Conservation (phyloP, 805 yeast genomes). For the Nadsonia fulvescens region DNA sequence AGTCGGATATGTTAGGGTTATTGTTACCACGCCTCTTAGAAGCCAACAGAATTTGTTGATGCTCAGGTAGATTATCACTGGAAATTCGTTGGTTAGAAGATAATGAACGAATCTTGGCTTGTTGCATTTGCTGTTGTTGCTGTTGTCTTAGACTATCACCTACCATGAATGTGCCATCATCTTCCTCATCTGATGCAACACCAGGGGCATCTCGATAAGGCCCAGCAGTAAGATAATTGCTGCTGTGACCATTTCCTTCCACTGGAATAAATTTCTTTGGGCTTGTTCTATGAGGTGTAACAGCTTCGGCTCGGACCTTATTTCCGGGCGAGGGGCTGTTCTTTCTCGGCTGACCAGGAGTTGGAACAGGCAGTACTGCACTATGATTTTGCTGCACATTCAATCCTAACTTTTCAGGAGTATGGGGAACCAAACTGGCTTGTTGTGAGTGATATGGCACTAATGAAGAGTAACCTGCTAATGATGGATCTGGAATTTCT, state of each 20-base stretch:
- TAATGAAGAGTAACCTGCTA: conserved; percentile 20
- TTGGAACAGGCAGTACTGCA: conserved; percentile 72
- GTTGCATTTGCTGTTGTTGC: no score
- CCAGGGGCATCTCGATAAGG: no score
- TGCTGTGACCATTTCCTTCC: no score
- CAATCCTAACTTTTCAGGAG: conserved; percentile 58
- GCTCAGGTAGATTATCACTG: conserved; percentile 26
- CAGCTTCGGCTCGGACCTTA: conserved; percentile 4
- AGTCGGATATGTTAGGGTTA: no score
- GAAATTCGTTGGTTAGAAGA: no score
- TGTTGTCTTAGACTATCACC: no score
- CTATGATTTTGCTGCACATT: conserved; percentile 45
- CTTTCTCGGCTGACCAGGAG: conserved; percentile 96
- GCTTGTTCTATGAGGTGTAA: conserved; percentile 2
- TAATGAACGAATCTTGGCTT: no score
- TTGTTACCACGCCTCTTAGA: no score
- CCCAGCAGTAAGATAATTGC: no score
- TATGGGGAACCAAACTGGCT: conserved; percentile 15
- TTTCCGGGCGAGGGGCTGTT: conserved; percentile 11
- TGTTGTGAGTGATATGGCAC: conserved; percentile 14
- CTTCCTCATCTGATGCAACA: no score
- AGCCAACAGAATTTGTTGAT: conserved; percentile 30
- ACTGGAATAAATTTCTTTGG: conserved; percentile 32
- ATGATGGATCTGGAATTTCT: conserved; percentile 31
- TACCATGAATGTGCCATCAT: no score